These are phyloP conservation scores for Millerago galiae DNA, from an alignment of 805 yeast species.

Conservation along the genomic window DNA sequence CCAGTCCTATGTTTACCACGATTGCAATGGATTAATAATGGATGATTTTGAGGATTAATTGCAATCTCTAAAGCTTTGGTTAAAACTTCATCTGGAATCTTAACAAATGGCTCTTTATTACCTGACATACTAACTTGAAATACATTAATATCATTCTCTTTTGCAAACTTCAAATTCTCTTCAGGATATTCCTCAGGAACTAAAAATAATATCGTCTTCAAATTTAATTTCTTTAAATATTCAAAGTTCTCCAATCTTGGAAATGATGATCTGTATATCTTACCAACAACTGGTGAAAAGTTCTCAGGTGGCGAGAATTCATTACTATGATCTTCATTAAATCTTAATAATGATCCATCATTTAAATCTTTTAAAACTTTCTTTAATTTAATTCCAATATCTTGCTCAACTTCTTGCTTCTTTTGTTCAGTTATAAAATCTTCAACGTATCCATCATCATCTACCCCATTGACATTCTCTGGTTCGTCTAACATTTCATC, in stretches of 20 bases:
- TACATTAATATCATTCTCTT: slow-evolving; percentile 54
- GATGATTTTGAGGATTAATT: slow-evolving; percentile 81
- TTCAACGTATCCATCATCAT: slow-evolving; percentile 5
- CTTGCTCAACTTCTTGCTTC: neutral
- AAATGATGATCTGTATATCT: slow-evolving; percentile 81
- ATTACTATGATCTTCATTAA: slow-evolving; percentile 14
- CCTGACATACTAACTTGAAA: slow-evolving; percentile 93
- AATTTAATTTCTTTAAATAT: slow-evolving; percentile 53
- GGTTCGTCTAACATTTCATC: slow-evolving; percentile 15
- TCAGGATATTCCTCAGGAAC: slow-evolving; percentile 90
- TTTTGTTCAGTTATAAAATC: neutral
- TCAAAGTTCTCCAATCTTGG: slow-evolving; percentile 80
- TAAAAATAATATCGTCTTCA: slow-evolving; percentile 74
- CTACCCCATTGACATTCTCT: slow-evolving; percentile 2
- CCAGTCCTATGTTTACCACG: slow-evolving; percentile 97
- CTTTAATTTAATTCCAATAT: slow-evolving; percentile 10
- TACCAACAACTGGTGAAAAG: slow-evolving; percentile 74
- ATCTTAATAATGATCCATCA: slow-evolving; percentile 2
- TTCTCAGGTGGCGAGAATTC: slow-evolving; percentile 71
- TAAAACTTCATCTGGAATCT: slow-evolving; percentile 59
- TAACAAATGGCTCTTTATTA: slow-evolving; percentile 90
- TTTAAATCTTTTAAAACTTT: slow-evolving; percentile 15
- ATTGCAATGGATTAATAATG: slow-evolving; percentile 89
- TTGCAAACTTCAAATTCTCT: slow-evolving; percentile 61
- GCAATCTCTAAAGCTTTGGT: slow-evolving; percentile 79